Evolutionary conservation across 495 filamentous ascomycete genomes (phyloP).

Genomic region (Annulohypoxylon maeteangense): DNA sequence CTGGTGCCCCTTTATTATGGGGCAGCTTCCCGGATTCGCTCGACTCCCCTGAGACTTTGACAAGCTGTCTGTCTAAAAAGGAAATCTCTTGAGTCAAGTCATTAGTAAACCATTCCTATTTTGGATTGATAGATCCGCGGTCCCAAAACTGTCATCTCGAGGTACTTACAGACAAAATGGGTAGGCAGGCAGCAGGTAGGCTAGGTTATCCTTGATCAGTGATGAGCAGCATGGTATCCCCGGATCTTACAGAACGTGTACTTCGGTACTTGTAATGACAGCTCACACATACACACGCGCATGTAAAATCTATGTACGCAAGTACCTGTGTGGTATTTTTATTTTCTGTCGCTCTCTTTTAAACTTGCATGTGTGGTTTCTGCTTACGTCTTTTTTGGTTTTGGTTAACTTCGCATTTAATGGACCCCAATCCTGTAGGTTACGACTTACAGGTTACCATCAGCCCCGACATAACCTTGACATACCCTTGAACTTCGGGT

Average conservation of each 20-base stretch:
- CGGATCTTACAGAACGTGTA: constrained; percentile 32
- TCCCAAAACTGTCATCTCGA: constrained; percentile 20
- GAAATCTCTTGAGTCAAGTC: constrained; percentile 42
- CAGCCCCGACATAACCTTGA: constrained; percentile 26
- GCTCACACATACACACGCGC: not conserved
- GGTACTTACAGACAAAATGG: constrained; percentile 27
- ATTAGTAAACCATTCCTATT: constrained; percentile 32
- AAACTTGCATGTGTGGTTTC: not conserved
- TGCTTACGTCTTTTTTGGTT: constrained; percentile 18
- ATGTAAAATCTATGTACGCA: not conserved
- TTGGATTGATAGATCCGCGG: constrained; percentile 7
- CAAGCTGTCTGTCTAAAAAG: constrained; percentile 36
- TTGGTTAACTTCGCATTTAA: constrained; percentile 19
- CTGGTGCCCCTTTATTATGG: constrained; percentile 14
- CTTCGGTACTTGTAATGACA: constrained; percentile 20
- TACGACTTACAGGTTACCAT: constrained; percentile 12
- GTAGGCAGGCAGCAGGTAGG: not conserved
- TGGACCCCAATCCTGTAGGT: constrained; percentile 25
- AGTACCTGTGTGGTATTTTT: not conserved
- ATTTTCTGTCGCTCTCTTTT: not conserved
- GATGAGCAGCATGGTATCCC: constrained; percentile 44
- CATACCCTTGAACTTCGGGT: constrained; percentile 16
- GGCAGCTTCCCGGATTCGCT: constrained; percentile 29
- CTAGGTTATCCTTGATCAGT: constrained; percentile 18
- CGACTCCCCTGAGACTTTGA: constrained; percentile 36